Evolutionary conservation across 2,329 filamentous ascomycete genomes (phyloP).

Genomic region (Monosporascus sp.): DNA sequence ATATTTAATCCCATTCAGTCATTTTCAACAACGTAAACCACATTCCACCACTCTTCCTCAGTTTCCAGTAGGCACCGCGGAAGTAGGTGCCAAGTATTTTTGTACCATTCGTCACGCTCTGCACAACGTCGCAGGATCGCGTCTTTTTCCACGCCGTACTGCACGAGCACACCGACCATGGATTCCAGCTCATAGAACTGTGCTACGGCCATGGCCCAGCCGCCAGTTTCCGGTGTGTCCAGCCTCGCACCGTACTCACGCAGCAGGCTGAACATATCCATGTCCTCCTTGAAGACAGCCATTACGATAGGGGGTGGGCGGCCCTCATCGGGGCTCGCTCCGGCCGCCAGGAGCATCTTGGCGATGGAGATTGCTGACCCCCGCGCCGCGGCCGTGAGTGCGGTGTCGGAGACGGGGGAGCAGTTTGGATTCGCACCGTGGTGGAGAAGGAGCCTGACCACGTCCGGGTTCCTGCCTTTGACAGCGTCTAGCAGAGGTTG

Average conservation of each 20-base stretch:
- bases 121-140: neutral
- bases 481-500: neutral
- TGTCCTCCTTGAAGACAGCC: constrained; percentile 8
- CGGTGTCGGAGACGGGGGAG: neutral
- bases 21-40: too few species aligned
- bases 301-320: constrained; percentile 1
- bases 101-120: neutral
- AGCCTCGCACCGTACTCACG: constrained; percentile 8
- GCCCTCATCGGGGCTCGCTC: constrained; percentile 5
- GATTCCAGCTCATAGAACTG: constrained; percentile 5
- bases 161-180: constrained; percentile 9
- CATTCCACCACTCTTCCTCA: too few species aligned
- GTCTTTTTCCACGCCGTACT: constrained; percentile 5
- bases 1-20: too few species aligned
- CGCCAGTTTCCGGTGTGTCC: constrained; percentile 12
- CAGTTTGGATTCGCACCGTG: constrained; percentile 1
- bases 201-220: constrained; percentile 10
- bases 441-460: constrained; percentile 8
- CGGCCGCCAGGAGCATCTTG: constrained; percentile 1
- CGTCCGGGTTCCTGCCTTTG: neutral
- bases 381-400: neutral
- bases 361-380: neutral
- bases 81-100: too few species aligned
- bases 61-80: too few species aligned
- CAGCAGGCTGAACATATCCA: constrained; percentile 11